phyloP scores from a whole-genome alignment of 768 basidiomycete genomes.

The Phaeolepiota aurea region DNA sequence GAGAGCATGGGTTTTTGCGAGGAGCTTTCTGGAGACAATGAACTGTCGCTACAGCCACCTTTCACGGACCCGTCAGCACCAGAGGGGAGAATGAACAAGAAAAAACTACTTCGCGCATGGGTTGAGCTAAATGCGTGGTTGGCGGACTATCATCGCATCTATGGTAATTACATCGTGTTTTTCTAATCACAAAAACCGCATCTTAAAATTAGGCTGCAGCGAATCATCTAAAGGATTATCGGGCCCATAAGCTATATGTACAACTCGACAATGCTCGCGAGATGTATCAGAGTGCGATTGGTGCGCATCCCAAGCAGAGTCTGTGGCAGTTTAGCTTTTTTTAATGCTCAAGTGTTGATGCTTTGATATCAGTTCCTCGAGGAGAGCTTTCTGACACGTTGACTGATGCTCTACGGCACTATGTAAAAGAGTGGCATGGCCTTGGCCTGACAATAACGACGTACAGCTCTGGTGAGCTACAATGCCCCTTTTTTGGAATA shows the following conservation, averaged over 20 bases:
- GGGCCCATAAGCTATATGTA: constrained; percentile 33
- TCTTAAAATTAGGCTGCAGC: constrained; percentile 23
- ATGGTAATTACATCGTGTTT: constrained; percentile 24
- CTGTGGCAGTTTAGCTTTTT: constrained; percentile 13
- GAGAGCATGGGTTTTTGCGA: constrained; percentile 34
- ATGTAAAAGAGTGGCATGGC: constrained; percentile 30
- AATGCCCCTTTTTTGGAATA: neutral
- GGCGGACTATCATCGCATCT: constrained; percentile 41
- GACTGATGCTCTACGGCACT: constrained; percentile 24
- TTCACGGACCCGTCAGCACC: constrained; percentile 34
- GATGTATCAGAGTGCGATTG: constrained; percentile 64
- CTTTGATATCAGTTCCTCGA: constrained; percentile 36
- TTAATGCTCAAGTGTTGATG: constrained; percentile 4
- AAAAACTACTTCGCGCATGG: constrained; percentile 72
- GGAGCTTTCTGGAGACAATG: constrained; percentile 23
- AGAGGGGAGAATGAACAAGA: constrained; percentile 43
- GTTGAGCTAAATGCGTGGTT: constrained; percentile 67
- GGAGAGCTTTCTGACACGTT: constrained; percentile 36
- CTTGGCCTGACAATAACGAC: constrained; percentile 64
- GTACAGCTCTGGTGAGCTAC: constrained; percentile 50
- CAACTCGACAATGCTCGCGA: constrained; percentile 55
- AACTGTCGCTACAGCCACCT: constrained; percentile 46
- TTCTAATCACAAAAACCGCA: neutral
- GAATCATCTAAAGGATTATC: constrained; percentile 34
- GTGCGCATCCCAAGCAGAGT: constrained; percentile 77